These are phyloP conservation scores for Boechera retrofracta DNA, from an alignment of 345 rosid genomes.

Conservation along the genomic window DNA sequence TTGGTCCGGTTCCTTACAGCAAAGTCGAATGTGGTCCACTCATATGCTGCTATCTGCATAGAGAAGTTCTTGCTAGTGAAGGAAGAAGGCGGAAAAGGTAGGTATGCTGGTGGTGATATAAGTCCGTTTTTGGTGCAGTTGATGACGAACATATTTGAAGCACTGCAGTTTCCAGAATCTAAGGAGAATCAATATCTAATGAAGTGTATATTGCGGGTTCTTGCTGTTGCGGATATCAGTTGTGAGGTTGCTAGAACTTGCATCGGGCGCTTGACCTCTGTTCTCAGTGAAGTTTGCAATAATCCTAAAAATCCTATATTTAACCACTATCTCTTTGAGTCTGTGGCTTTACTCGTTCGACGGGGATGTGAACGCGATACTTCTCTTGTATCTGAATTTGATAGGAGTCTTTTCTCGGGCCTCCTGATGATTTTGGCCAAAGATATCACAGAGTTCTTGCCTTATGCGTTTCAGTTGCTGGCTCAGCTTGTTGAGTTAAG, in stretches of 20 bases:
- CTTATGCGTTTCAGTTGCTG: slow-evolving; percentile 94
- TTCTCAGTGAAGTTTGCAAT: slow-evolving; percentile 77
- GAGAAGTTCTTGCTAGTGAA: slow-evolving; percentile 86
- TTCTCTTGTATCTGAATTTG: slow-evolving; percentile 71
- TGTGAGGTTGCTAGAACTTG: slow-evolving; percentile 74
- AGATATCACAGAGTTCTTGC: slow-evolving; percentile 87
- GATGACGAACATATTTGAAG: slow-evolving; percentile 75
- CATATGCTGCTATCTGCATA: slow-evolving; percentile 91
- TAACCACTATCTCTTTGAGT: slow-evolving; percentile 91
- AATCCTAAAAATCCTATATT: slow-evolving; percentile 90
- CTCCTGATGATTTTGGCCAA: slow-evolving; percentile 68
- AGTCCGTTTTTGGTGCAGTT: slow-evolving; percentile 56
- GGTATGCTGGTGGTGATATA: slow-evolving; percentile 67
- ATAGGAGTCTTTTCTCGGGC: slow-evolving; percentile 71
- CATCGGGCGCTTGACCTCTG: slow-evolving; percentile 66
- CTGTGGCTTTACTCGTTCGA: slow-evolving; percentile 88
- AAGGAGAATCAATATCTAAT: slow-evolving; percentile 90
- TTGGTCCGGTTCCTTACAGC: slow-evolving; percentile 73
- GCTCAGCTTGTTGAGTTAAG: slow-evolving; percentile 91
- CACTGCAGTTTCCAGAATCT: slow-evolving; percentile 76
- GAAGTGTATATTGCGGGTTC: slow-evolving; percentile 94
- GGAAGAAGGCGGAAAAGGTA: slow-evolving; percentile 71
- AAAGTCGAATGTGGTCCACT: slow-evolving; percentile 90
- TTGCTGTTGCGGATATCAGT: slow-evolving; percentile 79
- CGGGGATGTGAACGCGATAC: slow-evolving; percentile 78